phyloP scores from a whole-genome alignment of 2,329 filamentous ascomycete species.

The Hypoxylon sp. region DNA sequence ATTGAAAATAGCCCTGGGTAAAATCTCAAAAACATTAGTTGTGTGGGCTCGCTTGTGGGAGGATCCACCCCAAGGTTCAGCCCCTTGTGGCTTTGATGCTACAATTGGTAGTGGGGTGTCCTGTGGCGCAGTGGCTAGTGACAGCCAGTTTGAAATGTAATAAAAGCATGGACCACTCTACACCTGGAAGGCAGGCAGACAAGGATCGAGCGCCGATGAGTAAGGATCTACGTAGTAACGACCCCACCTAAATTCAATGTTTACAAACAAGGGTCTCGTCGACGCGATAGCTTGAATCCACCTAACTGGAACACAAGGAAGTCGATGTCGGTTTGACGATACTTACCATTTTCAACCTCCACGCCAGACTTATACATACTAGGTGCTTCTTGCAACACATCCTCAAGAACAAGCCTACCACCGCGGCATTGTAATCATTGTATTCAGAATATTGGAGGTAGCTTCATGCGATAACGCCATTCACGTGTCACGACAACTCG shows the following conservation, averaged over 20 bases:
- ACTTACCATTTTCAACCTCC: neutral
- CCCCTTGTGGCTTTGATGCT: slow-evolving; percentile 20
- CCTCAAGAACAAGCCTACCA: neutral
- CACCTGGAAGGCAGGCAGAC: too few relatives aligned
- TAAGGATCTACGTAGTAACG: neutral
- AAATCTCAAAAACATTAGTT: slow-evolving; percentile 40
- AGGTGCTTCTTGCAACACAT: neutral
- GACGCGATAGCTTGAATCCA: slow-evolving; percentile 32
- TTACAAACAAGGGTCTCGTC: slow-evolving; percentile 39
- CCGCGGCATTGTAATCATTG: slow-evolving; percentile 1
- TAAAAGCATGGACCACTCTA: slow-evolving; percentile 11
- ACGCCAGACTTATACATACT: slow-evolving; percentile 1
- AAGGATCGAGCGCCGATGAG: neutral
- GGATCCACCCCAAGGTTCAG: slow-evolving; percentile 23
- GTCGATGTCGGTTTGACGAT: slow-evolving; percentile 13
- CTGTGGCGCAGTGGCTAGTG: neutral
- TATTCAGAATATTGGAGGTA: neutral
- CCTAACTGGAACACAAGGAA: slow-evolving; percentile 3
- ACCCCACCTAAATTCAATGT: slow-evolving; percentile 36
- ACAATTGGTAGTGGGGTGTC: neutral
- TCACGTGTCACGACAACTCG: slow-evolving; percentile 1
- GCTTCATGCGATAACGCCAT: slow-evolving; percentile 15
- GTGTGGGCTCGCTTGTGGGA: slow-evolving; percentile 43
- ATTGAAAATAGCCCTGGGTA: slow-evolving; percentile 37
- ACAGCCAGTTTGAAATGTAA: neutral